Conservation (phyloP, 2,329 filamentous ascomycete species). For the Calonectria multiphialidica region DNA sequence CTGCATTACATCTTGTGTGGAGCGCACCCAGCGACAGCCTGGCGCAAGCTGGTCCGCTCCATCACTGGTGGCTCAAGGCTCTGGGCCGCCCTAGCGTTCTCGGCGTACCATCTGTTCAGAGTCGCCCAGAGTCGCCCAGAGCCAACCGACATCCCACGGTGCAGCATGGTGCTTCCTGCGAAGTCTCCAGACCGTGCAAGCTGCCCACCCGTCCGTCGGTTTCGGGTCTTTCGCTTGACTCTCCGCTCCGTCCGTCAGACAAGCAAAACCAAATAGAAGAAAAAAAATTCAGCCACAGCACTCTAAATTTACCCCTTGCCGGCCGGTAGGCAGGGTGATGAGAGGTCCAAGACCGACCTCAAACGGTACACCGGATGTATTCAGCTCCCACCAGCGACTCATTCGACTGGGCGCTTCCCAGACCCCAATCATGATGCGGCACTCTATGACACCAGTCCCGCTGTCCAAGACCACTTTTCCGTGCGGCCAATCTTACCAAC, state of each 20-base stretch:
- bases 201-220: slow-evolving; percentile 6
- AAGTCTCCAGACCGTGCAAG: neutral
- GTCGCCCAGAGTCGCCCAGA: slow-evolving; percentile 37
- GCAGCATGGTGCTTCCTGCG: slow-evolving; percentile 14
- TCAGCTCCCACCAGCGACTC: neutral
- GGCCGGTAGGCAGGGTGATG: slow-evolving; percentile 14
- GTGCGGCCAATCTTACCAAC: neutral
- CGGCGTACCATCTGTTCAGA: slow-evolving; percentile 15
- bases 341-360: slow-evolving; percentile 8
- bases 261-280: neutral
- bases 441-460: neutral
- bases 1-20: neutral
- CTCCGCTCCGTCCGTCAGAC: neutral
- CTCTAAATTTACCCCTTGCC: slow-evolving; percentile 5
- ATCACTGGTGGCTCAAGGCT: neutral
- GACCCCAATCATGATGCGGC: neutral
- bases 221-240: slow-evolving; percentile 13
- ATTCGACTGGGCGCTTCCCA: neutral
- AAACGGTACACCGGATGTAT: neutral
- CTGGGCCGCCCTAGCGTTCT: neutral
- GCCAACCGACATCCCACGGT: slow-evolving; percentile 45
- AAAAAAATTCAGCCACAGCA: neutral
- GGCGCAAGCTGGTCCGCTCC: neutral
- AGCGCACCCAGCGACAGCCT: neutral
- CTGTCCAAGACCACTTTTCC: neutral